Evolutionary conservation across 352 stramenopile genomes (phyloP), one percentile per base, ranked within the genome.

Genomic region (Phytophthora tubulina): DNA sequence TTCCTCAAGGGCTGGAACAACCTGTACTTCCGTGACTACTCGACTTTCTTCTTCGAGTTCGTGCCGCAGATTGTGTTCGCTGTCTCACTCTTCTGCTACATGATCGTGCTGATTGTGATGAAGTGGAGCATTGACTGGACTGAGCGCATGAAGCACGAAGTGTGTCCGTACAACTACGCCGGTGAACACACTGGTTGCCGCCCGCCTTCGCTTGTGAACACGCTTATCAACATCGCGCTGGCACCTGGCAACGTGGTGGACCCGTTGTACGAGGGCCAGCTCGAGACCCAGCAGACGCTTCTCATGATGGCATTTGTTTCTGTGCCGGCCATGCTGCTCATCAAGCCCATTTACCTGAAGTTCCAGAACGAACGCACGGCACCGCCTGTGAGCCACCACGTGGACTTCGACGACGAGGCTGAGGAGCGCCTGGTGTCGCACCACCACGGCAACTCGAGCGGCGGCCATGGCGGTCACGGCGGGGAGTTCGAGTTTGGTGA

Each of bases 121-220:
- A 99, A 99, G 87, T 99, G 98, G 98, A 93, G 81, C 66, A 99
- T 99, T 74, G 91, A 99, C 86, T 99, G 98, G 98, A 97, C 98
- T 14, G 91, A 95, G 59, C 90, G 95, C 67, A 99, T 99, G 96
- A 82, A 80, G 45, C 61, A 89, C 51, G 86, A 97, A 48, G 88
- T 96, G 65, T 99, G 97, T 72, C 93, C 96, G 38, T 92, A 98
- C 70, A 88, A 98, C 79, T 99, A 93, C 82, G 97, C 95, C 54
- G 97, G 97, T 11, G 88, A 89, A 56, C 88, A 92, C 53, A 97
- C 97, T 65, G 97, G 97, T 62, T 99, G 97, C 74, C 96, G 98
- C 60, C 97, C 98, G 33, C 97, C 98, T 30, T 97, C 98, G 61
- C 91, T 99, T 52, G 99, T 99, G 77, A 99, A 98, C 66, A 98